Evolutionary conservation across 2,329 filamentous ascomycete species (phyloP).

Genomic region (Epichloe sp.): DNA sequence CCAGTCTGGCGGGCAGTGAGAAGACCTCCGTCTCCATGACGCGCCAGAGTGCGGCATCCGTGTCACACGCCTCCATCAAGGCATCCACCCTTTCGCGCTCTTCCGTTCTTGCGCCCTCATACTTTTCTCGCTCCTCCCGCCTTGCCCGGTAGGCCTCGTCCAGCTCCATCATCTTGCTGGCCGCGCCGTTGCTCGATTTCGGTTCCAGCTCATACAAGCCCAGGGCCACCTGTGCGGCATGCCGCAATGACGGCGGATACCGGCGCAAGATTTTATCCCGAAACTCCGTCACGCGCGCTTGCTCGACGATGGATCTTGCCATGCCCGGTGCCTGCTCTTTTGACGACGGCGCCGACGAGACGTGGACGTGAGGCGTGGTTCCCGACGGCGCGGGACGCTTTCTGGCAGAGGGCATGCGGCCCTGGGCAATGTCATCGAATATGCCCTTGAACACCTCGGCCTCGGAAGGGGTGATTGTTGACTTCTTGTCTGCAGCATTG

Average conservation of each 20-base stretch:
- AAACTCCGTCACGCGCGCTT: conserved; percentile 18
- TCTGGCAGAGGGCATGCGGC: conserved; percentile 18
- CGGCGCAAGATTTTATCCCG: conserved; percentile 23
- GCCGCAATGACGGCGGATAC: conserved; percentile 26
- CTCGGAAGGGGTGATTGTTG: conserved; percentile 46
- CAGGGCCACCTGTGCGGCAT: conserved; percentile 26
- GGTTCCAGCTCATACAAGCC: conserved; percentile 24
- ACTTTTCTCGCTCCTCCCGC: conserved; percentile 20
- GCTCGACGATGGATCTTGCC: conserved; percentile 20
- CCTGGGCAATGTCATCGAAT: conserved; percentile 29
- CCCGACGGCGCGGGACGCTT: conserved; percentile 9
- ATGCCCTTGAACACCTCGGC: conserved; percentile 47
- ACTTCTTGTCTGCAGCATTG: conserved; percentile 14
- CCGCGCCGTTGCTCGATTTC: conserved; percentile 12
- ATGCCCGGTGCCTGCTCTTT: neutral
- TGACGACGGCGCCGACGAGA: neutral
- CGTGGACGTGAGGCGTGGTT: neutral
- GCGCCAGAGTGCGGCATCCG: conserved; percentile 54
- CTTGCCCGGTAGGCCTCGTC: conserved; percentile 19
- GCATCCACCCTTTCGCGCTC: conserved; percentile 40
- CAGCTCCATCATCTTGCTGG: conserved; percentile 16
- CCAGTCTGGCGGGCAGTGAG: conserved; percentile 40
- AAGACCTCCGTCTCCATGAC: conserved; percentile 57
- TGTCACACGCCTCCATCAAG: conserved; percentile 39
- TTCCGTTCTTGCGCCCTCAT: conserved; percentile 25